phyloP scores from a whole-genome alignment of 2,329 filamentous ascomycete species.

The Penicillium griseofulvum region DNA sequence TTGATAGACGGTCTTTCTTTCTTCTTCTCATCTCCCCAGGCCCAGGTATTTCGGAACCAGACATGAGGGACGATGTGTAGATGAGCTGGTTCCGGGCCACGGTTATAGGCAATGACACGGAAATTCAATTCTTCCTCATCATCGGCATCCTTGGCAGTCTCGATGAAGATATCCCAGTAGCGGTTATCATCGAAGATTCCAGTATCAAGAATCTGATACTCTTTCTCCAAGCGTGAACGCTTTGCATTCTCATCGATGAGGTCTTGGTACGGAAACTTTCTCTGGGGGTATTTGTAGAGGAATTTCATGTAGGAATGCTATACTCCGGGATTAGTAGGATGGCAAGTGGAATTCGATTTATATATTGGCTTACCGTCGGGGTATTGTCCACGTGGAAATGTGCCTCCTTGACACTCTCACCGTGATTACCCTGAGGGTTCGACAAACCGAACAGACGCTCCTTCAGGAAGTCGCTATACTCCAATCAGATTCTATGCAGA shows the following conservation, averaged over 20 bases:
- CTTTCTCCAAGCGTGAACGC: slow-evolving; percentile 71
- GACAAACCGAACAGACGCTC: slow-evolving; percentile 92
- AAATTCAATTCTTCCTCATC: slow-evolving; percentile 90
- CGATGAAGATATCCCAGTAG: slow-evolving; percentile 97
- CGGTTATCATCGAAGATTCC: slow-evolving; percentile 81
- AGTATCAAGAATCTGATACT: slow-evolving; percentile 91
- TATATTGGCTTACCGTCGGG: slow-evolving; percentile 55
- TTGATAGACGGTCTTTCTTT: slow-evolving; percentile 78
- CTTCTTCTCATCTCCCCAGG: slow-evolving; percentile 77
- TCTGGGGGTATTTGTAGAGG: slow-evolving; percentile 95
- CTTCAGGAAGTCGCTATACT: slow-evolving; percentile 77
- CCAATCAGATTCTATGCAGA: neutral
- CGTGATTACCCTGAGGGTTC: slow-evolving; percentile 95
- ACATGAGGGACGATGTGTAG: slow-evolving; percentile 92
- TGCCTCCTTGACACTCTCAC: slow-evolving; percentile 93
- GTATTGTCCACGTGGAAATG: slow-evolving; percentile 97
- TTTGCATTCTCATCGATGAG: slow-evolving; percentile 79
- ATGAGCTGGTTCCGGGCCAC: slow-evolving; percentile 84
- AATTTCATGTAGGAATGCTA: slow-evolving; percentile 99
- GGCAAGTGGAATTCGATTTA: neutral
- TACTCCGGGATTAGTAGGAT: slow-evolving; percentile 4
- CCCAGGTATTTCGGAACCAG: slow-evolving; percentile 98
- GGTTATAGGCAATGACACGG: slow-evolving; percentile 93
- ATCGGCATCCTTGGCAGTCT: slow-evolving; percentile 90
- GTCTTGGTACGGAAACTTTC: slow-evolving; percentile 86